Evolutionary conservation across 139 green algal species (phyloP), one percentile per base, ranked within the genome.

Genomic region (Penium margaritaceum): DNA sequence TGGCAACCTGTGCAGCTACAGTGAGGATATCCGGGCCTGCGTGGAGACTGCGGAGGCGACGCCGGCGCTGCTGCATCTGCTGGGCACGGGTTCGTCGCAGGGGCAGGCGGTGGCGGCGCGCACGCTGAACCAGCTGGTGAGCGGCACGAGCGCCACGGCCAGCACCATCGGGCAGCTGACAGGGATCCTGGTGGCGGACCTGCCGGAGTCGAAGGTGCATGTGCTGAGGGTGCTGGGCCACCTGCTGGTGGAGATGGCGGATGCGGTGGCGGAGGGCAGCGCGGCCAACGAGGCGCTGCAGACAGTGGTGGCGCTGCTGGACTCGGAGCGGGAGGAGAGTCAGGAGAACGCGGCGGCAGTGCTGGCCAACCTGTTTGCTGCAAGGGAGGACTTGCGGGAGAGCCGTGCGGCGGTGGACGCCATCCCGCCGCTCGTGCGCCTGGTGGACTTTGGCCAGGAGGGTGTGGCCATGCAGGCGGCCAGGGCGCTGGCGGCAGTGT

Each of bases 281-380:
- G 68, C 68, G 15, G 51, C 68, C 0, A 76, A 76, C 60, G 68
- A 76, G 51, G 68, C 68, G 38, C 51, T 76, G 17, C 68, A 76
- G 60, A 76, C 68, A 15, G 24, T 76, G 12, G 46, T 76, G 24
- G 39, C 33, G 38, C 27, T 76, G 27, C n/a, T 76, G 53, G 68
- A 76, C 21, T 68, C 57, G 29, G 41, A 60, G 41, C 30, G 68
- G 9, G 68, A 76, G 60, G 68, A 76, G 41, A 55, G 34, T 15
- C 68, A 76, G 51, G 68, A 76, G 68, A 76, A 51, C 60, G 29
- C 51, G 38, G 68, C 68, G 32, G 68, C 68, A 24, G 68, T 76
- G 53, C 68, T 76, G 30, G 68, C 68, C 35, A 76, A 76, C 32
- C 41, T 76, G 30, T 76, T 76, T 68, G 68, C 68, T n/a, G 68